Conservation (phyloP, 495 filamentous ascomycete genomes). For the Physcia stellaris region DNA sequence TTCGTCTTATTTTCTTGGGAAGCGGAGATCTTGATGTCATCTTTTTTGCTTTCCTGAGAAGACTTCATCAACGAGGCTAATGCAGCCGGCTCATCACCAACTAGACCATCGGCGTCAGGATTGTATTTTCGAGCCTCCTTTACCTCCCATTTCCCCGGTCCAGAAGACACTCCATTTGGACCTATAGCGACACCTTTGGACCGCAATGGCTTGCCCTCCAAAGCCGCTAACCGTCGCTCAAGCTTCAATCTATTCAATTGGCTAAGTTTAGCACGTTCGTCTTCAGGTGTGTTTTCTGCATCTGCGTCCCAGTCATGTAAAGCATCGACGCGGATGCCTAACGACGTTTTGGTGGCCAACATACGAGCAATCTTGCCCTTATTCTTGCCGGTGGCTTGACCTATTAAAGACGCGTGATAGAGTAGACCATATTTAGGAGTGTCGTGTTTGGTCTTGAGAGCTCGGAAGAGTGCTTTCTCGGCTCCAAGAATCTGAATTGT, state of each 20-base stretch:
- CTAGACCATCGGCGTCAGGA: constrained; percentile 76
- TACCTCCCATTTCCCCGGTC: constrained; percentile 71
- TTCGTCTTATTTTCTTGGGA: constrained; percentile 18
- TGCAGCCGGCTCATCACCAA: constrained; percentile 52
- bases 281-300: constrained; percentile 57
- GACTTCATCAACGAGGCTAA: constrained; percentile 21
- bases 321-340: constrained; percentile 87
- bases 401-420: constrained; percentile 93
- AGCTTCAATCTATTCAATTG: constrained; percentile 60
- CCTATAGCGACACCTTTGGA: constrained; percentile 61
- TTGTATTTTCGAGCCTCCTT: constrained; percentile 97
- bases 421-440: constrained; percentile 99
- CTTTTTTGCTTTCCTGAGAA: background rate
- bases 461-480: constrained; percentile 96
- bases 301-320: constrained; percentile 60
- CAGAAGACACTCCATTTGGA: constrained; percentile 48
- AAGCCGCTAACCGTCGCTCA: constrained; percentile 66
- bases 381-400: constrained; percentile 91
- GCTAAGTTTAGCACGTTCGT: constrained; percentile 69
- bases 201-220: constrained; percentile 85
- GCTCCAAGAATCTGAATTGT: constrained; percentile 97
- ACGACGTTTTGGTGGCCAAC: constrained; percentile 80
- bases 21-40: background rate
- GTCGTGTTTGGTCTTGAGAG: constrained; percentile 97
- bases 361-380: constrained; percentile 99